Conservation (phyloP, 1,139 yeast species). For the Tardiomyces blankii region DNA sequence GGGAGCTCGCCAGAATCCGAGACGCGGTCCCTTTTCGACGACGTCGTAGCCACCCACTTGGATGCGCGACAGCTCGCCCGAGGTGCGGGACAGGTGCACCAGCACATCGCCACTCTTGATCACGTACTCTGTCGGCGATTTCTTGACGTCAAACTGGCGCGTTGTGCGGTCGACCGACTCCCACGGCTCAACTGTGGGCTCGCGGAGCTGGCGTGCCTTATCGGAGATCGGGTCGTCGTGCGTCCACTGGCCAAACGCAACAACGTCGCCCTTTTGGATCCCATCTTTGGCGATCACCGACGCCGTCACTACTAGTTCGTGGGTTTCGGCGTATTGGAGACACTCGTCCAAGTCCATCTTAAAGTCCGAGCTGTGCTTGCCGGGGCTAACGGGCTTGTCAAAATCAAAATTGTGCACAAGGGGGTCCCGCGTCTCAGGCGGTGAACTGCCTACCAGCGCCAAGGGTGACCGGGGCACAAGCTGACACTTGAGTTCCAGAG, state of each 20-base stretch:
- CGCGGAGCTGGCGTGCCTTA: neutral
- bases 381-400: neutral
- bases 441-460: neutral
- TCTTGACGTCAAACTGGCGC: neutral
- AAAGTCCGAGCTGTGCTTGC: neutral
- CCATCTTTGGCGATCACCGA: neutral
- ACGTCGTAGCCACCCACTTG: neutral
- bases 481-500: neutral
- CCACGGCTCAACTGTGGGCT: neutral
- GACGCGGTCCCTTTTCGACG: conserved; percentile 7
- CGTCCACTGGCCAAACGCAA: neutral
- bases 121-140: neutral
- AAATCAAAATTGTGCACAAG: neutral
- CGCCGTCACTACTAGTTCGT: neutral
- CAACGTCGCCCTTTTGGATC: neutral
- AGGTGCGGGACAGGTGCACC: neutral
- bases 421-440: neutral
- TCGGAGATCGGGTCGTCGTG: neutral
- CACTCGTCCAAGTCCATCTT: neutral
- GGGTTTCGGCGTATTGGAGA: neutral
- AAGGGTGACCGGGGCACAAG: neutral
- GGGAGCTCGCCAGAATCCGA: conserved; percentile 26
- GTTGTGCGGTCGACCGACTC: neutral
- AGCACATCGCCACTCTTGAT: neutral
- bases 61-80: neutral